Percentiles rank a stretch among this genome's conserved stretches.
These are phyloP conservation scores for Jackrogersella minutella DNA, from an alignment of 495 filamentous ascomycete genomes.

Conservation along the genomic window DNA sequence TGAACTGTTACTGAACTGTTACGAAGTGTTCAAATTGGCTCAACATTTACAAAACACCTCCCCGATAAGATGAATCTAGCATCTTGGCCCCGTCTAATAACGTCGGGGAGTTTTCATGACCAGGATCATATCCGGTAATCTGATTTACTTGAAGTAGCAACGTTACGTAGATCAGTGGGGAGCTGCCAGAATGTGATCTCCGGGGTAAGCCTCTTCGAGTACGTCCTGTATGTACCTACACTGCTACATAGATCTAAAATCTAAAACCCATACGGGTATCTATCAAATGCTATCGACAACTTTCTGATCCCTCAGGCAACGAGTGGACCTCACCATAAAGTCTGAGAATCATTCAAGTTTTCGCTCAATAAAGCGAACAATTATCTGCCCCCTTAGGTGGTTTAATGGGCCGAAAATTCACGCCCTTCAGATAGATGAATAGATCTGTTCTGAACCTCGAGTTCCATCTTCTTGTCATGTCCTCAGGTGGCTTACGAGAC, in stretches of 20 bases:
- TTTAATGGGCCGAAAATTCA: slow-evolving; percentile 12
- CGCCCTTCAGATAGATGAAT: slow-evolving; percentile 3
- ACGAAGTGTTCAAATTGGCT: background rate
- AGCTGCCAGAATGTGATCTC: slow-evolving; percentile 24
- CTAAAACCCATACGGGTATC: background rate
- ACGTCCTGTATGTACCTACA: background rate
- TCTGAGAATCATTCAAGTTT: background rate
- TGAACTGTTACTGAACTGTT: background rate
- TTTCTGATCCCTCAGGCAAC: slow-evolving; percentile 7
- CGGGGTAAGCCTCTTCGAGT: slow-evolving; percentile 18
- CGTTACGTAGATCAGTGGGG: slow-evolving; percentile 30
- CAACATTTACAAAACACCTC: slow-evolving; percentile 1
- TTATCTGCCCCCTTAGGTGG: slow-evolving; percentile 3
- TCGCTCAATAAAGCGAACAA: slow-evolving; percentile 5
- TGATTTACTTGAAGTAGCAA: slow-evolving; percentile 27
- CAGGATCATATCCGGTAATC: slow-evolving; percentile 13
- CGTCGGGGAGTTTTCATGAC: slow-evolving; percentile 2
- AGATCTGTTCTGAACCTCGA: background rate
- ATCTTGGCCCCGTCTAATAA: background rate
- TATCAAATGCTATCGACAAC: background rate
- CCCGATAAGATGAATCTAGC: slow-evolving; percentile 2
- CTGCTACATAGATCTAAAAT: background rate
- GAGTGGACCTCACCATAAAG: background rate
- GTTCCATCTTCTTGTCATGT: background rate
- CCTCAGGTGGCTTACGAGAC: slow-evolving; percentile 9